These are phyloP conservation scores for Emmonsia crescens DNA, from an alignment of 2,329 filamentous ascomycete genomes.

Conservation along the genomic window DNA sequence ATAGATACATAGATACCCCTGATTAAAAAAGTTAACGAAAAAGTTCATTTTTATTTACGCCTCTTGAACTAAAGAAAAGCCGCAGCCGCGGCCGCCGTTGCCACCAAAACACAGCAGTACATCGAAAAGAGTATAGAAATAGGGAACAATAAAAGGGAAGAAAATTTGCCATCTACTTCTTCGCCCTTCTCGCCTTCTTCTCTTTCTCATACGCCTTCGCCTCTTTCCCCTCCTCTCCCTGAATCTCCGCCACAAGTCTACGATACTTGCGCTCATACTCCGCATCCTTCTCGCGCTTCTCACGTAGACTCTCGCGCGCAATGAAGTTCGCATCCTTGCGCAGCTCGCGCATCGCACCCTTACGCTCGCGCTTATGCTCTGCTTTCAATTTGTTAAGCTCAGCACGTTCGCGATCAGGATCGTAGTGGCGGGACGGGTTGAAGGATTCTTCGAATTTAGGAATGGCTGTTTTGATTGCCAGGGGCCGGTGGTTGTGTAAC, in stretches of 20 bases:
- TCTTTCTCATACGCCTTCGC: conserved; percentile 82
- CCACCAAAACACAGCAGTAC: not conserved
- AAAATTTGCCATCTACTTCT: conserved; percentile 28
- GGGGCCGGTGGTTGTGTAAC: conserved; percentile 77
- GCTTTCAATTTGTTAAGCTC: conserved; percentile 73
- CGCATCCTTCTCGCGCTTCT: conserved; percentile 88
- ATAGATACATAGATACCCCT: not conserved
- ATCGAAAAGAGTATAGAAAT: not conserved
- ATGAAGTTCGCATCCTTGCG: conserved; percentile 93
- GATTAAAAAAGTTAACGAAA: not conserved
- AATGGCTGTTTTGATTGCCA: conserved; percentile 76
- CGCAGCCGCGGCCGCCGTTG: not conserved
- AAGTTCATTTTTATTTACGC: not conserved
- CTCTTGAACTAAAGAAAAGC: not conserved
- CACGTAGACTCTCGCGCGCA: conserved; percentile 73
- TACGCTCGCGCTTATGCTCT: conserved; percentile 90
- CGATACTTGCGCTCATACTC: conserved; percentile 97
- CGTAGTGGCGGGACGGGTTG: conserved; percentile 94
- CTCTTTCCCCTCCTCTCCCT: conserved; percentile 81
- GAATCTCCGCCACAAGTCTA: conserved; percentile 84
- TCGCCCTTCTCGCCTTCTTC: conserved; percentile 62
- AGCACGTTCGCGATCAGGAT: conserved; percentile 80
- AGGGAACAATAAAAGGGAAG: not conserved
- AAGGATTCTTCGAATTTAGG: conserved; percentile 95
- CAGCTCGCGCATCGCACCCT: conserved; percentile 87